Base-by-base conservation (phyloP, 176 grass and related monocot species). In the Musa itinerans region DNA sequence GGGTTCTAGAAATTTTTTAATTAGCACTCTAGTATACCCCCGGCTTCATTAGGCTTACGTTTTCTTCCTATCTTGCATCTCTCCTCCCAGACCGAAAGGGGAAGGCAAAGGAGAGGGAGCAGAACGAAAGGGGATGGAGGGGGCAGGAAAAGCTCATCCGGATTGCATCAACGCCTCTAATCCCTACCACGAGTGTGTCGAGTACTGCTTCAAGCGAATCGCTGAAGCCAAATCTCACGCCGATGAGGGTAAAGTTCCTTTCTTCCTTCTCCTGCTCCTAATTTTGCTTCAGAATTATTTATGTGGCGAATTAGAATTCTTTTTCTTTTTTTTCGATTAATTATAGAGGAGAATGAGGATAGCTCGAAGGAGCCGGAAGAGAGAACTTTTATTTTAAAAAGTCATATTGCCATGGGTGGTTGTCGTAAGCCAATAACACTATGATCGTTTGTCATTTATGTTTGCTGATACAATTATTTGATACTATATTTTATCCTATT, bases 131-230 rank as follows among this genome's bases (percentile, higher is more conserved):
- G 23, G 11, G 72, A 74, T 74, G 72, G 51, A 74, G 23, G 29
- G 2, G 51, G 72, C 52, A 27, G 19, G 53, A 16, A 74, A 6
- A 26, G 76, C 84, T 34, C 86, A 92, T 72, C 86, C 84, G 15
- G 79, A 92, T 78, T 92, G 90, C 70, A 70, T 89, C 84, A 89
- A 92, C 74, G 82, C 90, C 6, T 78, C 90, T 43, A 92, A 89
- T 73, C 79, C 90, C 0, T 92, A 92, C 78, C 90, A 92, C 10
- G 82, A 81, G 13, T 92, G 87, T 73, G 76, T 81, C 53, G 84
- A 92, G 21, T 87, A 84, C 77, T 92, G 90, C 82, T 87, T 92
- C 70, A 82, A 65, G 67, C 58, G 53, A 17, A 92, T 92, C 53
- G 90, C 90, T 1, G 84, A 89, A 50, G 84, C 86, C 68, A 87